Conservation (phyloP, 164 flowering plant genomes). For the Liquidambar formosana region DNA sequence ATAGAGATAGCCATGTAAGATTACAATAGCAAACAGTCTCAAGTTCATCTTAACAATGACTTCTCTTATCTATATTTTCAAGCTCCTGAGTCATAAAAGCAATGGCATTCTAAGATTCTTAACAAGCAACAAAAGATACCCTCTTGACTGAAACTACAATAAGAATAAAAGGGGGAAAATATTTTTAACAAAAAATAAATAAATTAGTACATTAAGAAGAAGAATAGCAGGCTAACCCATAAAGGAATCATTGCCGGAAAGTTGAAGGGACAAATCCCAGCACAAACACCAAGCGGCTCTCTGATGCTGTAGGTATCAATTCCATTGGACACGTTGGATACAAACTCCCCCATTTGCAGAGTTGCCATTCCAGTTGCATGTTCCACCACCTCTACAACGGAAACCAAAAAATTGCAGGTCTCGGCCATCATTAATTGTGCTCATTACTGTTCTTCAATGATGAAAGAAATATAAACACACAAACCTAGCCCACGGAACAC, state of each 20-base stretch:
- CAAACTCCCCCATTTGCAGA: conserved; percentile 74
- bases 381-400: conserved; percentile 68
- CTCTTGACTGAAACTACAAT: too few relatives aligned
- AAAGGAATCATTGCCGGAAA: conserved; percentile 84
- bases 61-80: too few relatives aligned
- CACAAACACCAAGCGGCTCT: conserved; percentile 82
- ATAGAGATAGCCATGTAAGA: too few relatives aligned
- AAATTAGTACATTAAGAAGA: too few relatives aligned
- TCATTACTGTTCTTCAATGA: background rate
- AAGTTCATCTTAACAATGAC: too few relatives aligned
- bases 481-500: conserved; percentile 75
- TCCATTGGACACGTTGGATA: conserved; percentile 65
- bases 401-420: conserved; percentile 11
- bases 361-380: conserved; percentile 76
- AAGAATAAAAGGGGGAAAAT: too few relatives aligned
- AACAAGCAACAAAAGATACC: too few relatives aligned
- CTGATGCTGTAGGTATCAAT: conserved; percentile 74
- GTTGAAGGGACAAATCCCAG: conserved; percentile 77
- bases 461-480: conserved; percentile 12
- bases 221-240: conserved; percentile 56
- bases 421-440: background rate
- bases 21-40: too few relatives aligned
- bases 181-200: too few relatives aligned
- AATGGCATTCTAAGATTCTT: too few relatives aligned
- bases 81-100: too few relatives aligned